Percentiles rank a stretch among this genome's conserved stretches.
Conservation (phyloP, 73 alveolate species). For the Paramecium biaurelia region DNA sequence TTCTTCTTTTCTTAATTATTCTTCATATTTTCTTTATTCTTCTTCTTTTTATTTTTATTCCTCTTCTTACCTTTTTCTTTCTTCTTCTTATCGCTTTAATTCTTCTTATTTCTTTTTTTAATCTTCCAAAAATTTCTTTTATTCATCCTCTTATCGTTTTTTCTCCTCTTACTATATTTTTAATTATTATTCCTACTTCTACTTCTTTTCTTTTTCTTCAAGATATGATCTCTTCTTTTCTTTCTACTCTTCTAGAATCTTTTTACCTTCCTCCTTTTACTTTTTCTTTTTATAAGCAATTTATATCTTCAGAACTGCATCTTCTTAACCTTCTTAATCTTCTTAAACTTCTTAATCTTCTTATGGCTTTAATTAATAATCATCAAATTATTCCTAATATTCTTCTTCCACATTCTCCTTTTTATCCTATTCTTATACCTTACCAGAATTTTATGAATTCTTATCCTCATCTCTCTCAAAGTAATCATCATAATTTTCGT, state of each 20-base stretch:
- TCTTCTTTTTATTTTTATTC: background rate
- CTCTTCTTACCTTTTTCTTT: background rate
- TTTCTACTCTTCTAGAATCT: slow-evolving; percentile 1
- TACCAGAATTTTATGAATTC: background rate
- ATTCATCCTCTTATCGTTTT: background rate
- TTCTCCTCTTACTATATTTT: background rate
- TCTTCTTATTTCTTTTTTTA: background rate
- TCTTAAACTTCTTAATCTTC: background rate
- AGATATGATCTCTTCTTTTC: background rate
- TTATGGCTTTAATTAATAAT: background rate
- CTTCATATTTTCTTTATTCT: background rate
- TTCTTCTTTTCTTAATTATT: background rate
- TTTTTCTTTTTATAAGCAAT: background rate
- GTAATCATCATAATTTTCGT: background rate
- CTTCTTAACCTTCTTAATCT: background rate
- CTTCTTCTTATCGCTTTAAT: background rate
- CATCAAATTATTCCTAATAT: background rate
- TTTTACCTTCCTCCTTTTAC: background rate
- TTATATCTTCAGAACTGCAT: background rate
- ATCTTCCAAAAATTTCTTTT: background rate
- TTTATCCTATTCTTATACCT: background rate
- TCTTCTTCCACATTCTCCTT: background rate
- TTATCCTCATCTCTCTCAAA: background rate
- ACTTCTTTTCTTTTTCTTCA: background rate
- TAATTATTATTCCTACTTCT: background rate